Conservation (phyloP, 768 basidiomycete genomes). For the Serendipita sp. region DNA sequence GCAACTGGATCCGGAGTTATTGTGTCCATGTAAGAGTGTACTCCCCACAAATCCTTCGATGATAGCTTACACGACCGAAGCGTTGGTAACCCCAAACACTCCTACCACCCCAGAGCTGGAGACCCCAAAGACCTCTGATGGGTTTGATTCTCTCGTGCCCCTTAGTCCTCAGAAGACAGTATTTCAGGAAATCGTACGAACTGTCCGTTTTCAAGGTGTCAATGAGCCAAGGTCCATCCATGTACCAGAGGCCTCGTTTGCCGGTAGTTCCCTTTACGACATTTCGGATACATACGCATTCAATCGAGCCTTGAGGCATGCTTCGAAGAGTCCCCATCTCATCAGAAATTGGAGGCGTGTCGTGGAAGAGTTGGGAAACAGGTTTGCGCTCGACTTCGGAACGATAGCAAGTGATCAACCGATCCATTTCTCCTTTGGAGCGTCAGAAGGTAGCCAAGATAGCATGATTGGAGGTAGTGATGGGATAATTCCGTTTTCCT, state of each 20-base stretch:
- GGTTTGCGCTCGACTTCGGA: neutral
- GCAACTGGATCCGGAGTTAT: no score
- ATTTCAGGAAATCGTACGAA: no score
- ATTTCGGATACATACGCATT: neutral
- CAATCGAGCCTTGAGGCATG: neutral
- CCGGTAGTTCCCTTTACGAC: neutral
- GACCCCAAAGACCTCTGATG: neutral
- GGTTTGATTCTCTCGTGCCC: no score
- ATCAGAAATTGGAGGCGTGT: neutral
- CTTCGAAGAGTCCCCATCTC: neutral
- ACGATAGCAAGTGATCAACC: neutral
- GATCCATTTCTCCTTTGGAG: neutral
- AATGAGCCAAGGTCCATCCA: neutral
- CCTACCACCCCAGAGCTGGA: neutral
- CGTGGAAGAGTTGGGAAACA: neutral
- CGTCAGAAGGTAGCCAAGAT: no score
- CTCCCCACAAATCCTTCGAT: no score
- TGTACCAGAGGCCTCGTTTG: neutral
- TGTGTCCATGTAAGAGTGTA: no score
- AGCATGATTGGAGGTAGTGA: no score
- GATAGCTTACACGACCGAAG: no score
- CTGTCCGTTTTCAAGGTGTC: neutral
- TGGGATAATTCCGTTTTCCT: neutral
- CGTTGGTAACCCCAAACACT: neutral
- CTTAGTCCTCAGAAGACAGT: no score